A percentile compares a stretch with the other conserved stretches of the same genome.
Evolutionary conservation across 805 yeast species (phyloP).

Genomic region (Yamadazyma philogaea): DNA sequence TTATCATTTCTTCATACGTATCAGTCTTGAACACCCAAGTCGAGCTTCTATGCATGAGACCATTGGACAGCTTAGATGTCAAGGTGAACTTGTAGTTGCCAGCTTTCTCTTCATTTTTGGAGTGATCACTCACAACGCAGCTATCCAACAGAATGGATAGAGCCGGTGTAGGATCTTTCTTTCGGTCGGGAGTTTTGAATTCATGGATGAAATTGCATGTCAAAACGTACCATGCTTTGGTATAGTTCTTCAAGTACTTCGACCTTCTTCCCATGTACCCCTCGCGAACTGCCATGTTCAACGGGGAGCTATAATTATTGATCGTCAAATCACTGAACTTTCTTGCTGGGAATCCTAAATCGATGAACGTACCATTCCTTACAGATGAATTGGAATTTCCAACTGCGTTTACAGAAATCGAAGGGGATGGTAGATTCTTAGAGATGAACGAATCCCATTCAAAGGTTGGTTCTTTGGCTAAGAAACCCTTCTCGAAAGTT

Average conservation of each 20-base stretch:
- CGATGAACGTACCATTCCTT: slow-evolving; percentile 39
- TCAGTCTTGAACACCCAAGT: slow-evolving; percentile 96
- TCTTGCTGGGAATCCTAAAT: slow-evolving; percentile 36
- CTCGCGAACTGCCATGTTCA: slow-evolving; percentile 61
- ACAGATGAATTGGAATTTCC: slow-evolving; percentile 24
- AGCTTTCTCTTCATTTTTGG: slow-evolving; percentile 60
- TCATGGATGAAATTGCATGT: slow-evolving; percentile 90
- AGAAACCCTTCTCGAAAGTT: slow-evolving; percentile 51
- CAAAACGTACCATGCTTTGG: slow-evolving; percentile 85
- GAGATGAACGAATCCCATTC: slow-evolving; percentile 88
- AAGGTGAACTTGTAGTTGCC: slow-evolving; percentile 73
- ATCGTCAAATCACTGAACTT: slow-evolving; percentile 53
- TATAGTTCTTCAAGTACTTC: slow-evolving; percentile 86
- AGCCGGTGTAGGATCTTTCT: slow-evolving; percentile 75
- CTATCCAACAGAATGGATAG: slow-evolving; percentile 78
- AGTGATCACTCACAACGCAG: slow-evolving; percentile 80
- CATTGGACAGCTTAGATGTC: slow-evolving; percentile 65
- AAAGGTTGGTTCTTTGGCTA: slow-evolving; percentile 70
- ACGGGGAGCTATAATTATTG: slow-evolving; percentile 64
- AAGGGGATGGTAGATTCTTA: slow-evolving; percentile 50
- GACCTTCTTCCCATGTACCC: slow-evolving; percentile 88
- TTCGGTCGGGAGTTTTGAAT: slow-evolving; percentile 78
- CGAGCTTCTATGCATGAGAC: slow-evolving; percentile 75
- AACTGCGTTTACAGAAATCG: slow-evolving; percentile 25
- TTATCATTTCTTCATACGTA: slow-evolving; percentile 71